Evolutionary conservation across 257 asterid genomes (phyloP).

Genomic region (Echium plantagineum): DNA sequence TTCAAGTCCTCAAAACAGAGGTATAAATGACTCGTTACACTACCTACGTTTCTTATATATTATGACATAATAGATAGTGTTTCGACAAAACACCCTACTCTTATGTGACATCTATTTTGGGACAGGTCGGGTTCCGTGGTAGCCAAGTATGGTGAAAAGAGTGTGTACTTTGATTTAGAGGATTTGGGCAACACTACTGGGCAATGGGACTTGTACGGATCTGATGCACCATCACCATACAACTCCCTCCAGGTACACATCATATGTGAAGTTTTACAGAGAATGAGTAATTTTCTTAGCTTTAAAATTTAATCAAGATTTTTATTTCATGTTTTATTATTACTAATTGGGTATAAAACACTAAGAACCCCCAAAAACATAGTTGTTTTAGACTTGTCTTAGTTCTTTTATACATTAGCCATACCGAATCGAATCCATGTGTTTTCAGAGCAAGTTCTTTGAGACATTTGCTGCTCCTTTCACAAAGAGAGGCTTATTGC

Average conservation of each 20-base stretch:
- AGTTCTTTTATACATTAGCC: too few relatives aligned
- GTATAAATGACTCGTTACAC: constrained; percentile 14
- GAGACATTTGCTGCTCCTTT: constrained; percentile 97
- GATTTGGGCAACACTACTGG: constrained; percentile 89
- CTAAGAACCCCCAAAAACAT: too few relatives aligned
- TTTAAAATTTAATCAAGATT: too few relatives aligned
- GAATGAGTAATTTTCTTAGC: too few relatives aligned
- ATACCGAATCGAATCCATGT: not conserved
- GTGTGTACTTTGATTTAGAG: constrained; percentile 92
- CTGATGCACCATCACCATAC: constrained; percentile 96
- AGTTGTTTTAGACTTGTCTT: too few relatives aligned
- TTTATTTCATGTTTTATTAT: too few relatives aligned
- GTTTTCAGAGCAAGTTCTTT: constrained; percentile 82
- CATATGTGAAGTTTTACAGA: not conserved
- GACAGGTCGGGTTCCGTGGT: constrained; percentile 68
- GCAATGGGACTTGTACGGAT: constrained; percentile 94
- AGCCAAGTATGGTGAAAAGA: constrained; percentile 90
- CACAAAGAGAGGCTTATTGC: constrained; percentile 93
- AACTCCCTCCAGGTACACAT: constrained; percentile 61
- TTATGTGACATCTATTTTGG: not conserved
- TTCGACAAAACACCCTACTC: too few relatives aligned
- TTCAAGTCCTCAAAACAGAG: constrained; percentile 46
- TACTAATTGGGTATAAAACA: too few relatives aligned
- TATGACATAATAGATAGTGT: too few relatives aligned
- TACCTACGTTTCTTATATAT: too few relatives aligned